phyloP scores from a whole-genome alignment of 148 eudicot species.

The Polygonum maritimum region DNA sequence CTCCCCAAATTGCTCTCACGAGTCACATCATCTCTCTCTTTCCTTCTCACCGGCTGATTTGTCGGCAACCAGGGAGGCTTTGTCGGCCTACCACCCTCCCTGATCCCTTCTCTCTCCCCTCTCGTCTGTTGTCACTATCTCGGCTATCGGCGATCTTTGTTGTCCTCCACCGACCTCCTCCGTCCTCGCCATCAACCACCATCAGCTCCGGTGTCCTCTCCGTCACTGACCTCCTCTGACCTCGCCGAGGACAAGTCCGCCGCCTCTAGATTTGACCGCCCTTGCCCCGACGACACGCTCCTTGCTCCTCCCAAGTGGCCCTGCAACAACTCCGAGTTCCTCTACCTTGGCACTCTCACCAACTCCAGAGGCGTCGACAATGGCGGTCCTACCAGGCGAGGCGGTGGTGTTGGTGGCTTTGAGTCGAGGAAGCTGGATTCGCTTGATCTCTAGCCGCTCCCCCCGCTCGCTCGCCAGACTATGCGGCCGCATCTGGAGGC shows the following conservation, averaged over 20 bases:
- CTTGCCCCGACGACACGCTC: background rate
- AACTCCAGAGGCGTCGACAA: constrained; percentile 18
- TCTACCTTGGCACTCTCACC: constrained; percentile 66
- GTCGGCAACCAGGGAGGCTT: no score
- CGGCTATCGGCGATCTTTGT: background rate
- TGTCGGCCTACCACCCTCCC: no score
- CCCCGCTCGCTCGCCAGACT: no score
- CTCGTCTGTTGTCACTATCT: no score
- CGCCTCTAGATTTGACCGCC: constrained; percentile 9
- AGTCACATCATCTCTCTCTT: no score
- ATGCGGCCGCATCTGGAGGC: no score
- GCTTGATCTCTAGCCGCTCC: no score
- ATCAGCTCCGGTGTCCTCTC: constrained; percentile 42
- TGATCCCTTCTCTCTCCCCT: no score
- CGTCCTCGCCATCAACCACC: constrained; percentile 39
- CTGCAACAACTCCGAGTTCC: constrained; percentile 68
- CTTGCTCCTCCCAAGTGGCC: constrained; percentile 29
- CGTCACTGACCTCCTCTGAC: constrained; percentile 31
- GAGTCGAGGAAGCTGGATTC: constrained; percentile 31
- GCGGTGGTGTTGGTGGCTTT: background rate
- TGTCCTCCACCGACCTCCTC: constrained; percentile 33
- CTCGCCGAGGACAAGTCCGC: background rate
- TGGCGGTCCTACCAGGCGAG: background rate
- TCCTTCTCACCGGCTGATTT: no score
- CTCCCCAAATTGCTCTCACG: no score